phyloP scores from a whole-genome alignment of 2,329 filamentous ascomycete species.

The Diaporthe longicolla region DNA sequence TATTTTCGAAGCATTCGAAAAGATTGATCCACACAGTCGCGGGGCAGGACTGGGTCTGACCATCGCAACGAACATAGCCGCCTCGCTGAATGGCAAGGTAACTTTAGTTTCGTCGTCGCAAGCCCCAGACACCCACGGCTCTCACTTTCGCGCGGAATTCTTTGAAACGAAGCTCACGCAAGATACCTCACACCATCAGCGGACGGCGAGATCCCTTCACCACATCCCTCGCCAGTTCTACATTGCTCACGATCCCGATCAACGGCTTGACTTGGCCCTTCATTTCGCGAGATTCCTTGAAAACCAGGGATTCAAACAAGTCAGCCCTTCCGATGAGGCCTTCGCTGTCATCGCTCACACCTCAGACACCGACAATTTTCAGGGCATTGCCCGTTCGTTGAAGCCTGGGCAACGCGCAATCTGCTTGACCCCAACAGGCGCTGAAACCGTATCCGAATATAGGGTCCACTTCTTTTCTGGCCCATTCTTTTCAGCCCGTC shows the following conservation, averaged over 20 bases:
- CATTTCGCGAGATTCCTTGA: conserved; percentile 24
- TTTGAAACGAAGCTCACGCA: not conserved
- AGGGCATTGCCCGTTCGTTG: not conserved
- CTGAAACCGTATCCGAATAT: not conserved
- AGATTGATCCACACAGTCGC: conserved; percentile 53
- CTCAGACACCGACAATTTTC: conserved; percentile 2
- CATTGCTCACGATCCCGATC: not conserved
- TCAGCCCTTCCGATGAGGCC: not conserved
- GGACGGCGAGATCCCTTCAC: not conserved
- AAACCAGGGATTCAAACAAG: conserved; percentile 14
- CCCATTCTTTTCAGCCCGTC: conserved; percentile 16
- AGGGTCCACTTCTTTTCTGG: conserved; percentile 1
- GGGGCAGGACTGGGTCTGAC: conserved; percentile 60
- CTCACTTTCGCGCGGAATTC: conserved; percentile 54
- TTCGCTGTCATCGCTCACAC: conserved; percentile 11
- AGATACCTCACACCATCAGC: not conserved
- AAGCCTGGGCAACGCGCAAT: not conserved
- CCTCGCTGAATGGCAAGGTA: conserved; percentile 55
- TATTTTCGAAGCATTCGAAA: conserved; percentile 61
- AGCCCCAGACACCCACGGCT: conserved; percentile 50
- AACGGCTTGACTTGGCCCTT: not conserved
- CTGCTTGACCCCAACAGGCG: conserved; percentile 9
- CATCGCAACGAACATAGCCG: conserved; percentile 57
- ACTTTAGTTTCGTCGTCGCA: conserved; percentile 53
- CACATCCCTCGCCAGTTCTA: conserved; percentile 7